Evolutionary conservation across 2,329 filamentous ascomycete genomes (phyloP).

Genomic region (Colletotrichum tamarilloi): DNA sequence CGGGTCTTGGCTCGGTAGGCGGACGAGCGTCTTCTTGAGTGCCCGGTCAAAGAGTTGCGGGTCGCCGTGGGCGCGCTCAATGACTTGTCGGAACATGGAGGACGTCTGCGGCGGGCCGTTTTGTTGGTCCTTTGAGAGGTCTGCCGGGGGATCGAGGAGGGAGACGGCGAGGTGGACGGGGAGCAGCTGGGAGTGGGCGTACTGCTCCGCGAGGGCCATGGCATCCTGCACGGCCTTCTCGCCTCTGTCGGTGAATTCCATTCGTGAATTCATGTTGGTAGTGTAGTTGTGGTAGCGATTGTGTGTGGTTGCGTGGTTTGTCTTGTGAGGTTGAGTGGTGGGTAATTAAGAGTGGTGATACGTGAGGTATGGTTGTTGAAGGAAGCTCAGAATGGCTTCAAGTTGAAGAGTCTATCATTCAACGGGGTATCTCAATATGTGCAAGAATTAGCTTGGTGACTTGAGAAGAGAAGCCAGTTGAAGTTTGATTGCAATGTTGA

Average conservation of each 20-base stretch:
- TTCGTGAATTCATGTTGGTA: conserved; percentile 75
- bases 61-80: conserved; percentile 94
- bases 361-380: background rate
- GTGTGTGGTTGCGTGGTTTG: conserved; percentile 30
- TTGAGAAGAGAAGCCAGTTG: background rate
- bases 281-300: conserved; percentile 37
- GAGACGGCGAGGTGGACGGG: conserved; percentile 91
- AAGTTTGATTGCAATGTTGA: background rate
- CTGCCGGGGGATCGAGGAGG: conserved; percentile 79
- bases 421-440: conserved; percentile 28
- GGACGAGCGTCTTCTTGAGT: conserved; percentile 91
- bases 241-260: conserved; percentile 94
- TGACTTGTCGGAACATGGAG: conserved; percentile 93
- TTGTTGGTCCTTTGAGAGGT: conserved; percentile 85
- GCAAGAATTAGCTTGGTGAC: conserved; percentile 8
- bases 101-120: conserved; percentile 73
- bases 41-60: conserved; percentile 87
- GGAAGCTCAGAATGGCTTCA: conserved; percentile 33
- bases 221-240: conserved; percentile 91
- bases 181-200: conserved; percentile 89
- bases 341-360: conserved; percentile 18
- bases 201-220: conserved; percentile 87
- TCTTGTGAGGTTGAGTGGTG: background rate
- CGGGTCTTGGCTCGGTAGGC: conserved; percentile 92
- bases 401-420: conserved; percentile 33